Percentiles rank a stretch among this genome's conserved stretches.
phyloP scores from a whole-genome alignment of 768 basidiomycete species.

The Serendipita vermifera region DNA sequence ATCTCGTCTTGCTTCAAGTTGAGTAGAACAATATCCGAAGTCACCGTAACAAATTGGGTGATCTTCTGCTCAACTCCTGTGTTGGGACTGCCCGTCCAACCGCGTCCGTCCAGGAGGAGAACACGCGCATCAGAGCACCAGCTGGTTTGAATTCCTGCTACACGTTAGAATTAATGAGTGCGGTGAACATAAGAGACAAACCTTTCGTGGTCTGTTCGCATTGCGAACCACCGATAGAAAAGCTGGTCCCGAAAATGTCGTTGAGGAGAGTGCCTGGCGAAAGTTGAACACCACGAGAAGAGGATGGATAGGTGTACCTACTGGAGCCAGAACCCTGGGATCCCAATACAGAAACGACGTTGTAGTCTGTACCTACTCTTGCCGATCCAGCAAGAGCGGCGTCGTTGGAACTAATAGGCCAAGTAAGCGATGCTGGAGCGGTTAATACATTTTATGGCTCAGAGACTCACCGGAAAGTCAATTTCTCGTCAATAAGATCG shows the following conservation, averaged over 20 bases:
- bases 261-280: neutral
- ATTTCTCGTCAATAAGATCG: no score
- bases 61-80: neutral
- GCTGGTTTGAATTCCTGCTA: neutral
- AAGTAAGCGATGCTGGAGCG: no score
- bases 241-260: neutral
- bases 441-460: no score
- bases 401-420: no score
- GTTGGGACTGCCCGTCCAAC: neutral
- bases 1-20: conserved; percentile 8
- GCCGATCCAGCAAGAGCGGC: neutral
- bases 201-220: neutral
- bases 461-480: no score
- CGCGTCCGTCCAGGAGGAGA: neutral
- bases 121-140: neutral
- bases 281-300: neutral
- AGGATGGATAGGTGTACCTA: neutral
- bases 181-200: neutral
- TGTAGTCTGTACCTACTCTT: neutral
- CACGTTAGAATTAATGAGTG: neutral
- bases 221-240: neutral
- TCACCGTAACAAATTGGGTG: neutral
- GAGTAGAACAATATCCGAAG: neutral
- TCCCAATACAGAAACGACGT: neutral
- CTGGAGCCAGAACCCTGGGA: conserved; percentile 5